These are phyloP conservation scores for Candida namnaoensis DNA, from an alignment of 805 yeast genomes.

Conservation along the genomic window DNA sequence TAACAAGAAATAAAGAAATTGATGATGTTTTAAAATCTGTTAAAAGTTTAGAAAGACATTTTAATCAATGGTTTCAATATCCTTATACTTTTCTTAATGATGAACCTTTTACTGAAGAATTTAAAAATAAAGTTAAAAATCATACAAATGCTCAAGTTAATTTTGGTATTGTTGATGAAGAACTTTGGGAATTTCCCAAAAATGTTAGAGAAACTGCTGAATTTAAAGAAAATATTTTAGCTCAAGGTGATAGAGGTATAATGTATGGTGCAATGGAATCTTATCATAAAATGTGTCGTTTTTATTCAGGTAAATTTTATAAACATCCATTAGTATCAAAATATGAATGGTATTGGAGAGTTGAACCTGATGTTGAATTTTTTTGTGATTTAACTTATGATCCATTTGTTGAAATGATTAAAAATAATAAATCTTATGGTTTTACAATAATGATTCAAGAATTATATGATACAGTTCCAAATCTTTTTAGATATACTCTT, in stretches of 20 bases:
- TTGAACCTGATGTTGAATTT: constrained; percentile 88
- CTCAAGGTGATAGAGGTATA: constrained; percentile 77
- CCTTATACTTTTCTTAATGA: constrained; percentile 90
- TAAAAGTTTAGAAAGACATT: constrained; percentile 72
- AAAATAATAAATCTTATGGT: constrained; percentile 65
- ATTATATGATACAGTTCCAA: constrained; percentile 74
- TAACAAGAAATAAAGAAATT: constrained; percentile 75
- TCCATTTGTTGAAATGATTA: constrained; percentile 78
- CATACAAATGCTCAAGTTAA: constrained; percentile 54
- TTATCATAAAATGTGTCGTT: constrained; percentile 95
- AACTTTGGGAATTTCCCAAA: constrained; percentile 65
- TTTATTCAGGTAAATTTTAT: constrained; percentile 75
- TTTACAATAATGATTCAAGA: constrained; percentile 78
- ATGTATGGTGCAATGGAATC: constrained; percentile 77
- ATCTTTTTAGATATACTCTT: constrained; percentile 64
- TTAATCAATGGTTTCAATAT: constrained; percentile 89
- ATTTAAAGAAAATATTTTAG: constrained; percentile 48
- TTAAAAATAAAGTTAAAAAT: constrained; percentile 40
- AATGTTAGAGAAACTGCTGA: constrained; percentile 10
- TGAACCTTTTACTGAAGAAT: constrained; percentile 60
- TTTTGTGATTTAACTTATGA: constrained; percentile 90
- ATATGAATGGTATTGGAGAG: constrained; percentile 92
- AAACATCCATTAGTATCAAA: constrained; percentile 65
- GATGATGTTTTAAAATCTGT: constrained; percentile 71
- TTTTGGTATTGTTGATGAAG: constrained; percentile 57